Conservation (phyloP, 257 asterid species). For the Buddleja alternifolia region DNA sequence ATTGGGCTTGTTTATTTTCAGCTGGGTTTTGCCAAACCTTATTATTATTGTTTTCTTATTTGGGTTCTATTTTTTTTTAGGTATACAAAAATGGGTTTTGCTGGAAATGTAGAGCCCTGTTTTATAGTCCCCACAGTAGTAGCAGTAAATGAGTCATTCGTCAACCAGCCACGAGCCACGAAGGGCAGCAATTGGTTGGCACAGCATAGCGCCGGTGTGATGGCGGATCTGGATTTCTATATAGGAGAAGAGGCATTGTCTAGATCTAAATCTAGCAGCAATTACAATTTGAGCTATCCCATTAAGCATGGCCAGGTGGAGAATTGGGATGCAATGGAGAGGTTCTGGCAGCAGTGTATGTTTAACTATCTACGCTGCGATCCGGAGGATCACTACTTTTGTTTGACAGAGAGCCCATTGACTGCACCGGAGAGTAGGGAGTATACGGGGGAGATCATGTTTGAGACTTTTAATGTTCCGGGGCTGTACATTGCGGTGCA, state of each 20-base stretch:
- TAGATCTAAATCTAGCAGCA: conserved; percentile 69
- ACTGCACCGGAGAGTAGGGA: conserved; percentile 97
- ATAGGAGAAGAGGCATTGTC: conserved; percentile 86
- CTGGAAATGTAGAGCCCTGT: conserved; percentile 96
- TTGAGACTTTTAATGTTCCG: conserved; percentile 91
- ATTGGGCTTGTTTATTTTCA: neutral
- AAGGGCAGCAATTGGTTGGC: conserved; percentile 78
- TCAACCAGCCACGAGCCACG: conserved; percentile 66
- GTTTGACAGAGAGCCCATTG: conserved; percentile 89
- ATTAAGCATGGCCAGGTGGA: conserved; percentile 90
- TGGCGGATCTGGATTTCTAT: conserved; percentile 95
- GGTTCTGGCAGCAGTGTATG: conserved; percentile 96
- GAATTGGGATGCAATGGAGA: conserved; percentile 96
- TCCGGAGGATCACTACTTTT: conserved; percentile 96
- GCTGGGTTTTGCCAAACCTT: conserved; percentile 11
- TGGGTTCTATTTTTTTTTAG: conserved; percentile 39
- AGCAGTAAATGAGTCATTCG: conserved; percentile 74
- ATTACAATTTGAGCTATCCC: conserved; percentile 73
- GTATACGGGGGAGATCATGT: conserved; percentile 95
- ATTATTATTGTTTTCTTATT: neutral
- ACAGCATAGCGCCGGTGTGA: conserved; percentile 93
- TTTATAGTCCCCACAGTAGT: conserved; percentile 85
- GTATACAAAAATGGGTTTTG: conserved; percentile 94
- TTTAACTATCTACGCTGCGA: conserved; percentile 87
- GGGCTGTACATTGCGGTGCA: conserved; percentile 95